Conservation (phyloP, 495 filamentous ascomycete species). For the Aspergillus nanangensis region DNA sequence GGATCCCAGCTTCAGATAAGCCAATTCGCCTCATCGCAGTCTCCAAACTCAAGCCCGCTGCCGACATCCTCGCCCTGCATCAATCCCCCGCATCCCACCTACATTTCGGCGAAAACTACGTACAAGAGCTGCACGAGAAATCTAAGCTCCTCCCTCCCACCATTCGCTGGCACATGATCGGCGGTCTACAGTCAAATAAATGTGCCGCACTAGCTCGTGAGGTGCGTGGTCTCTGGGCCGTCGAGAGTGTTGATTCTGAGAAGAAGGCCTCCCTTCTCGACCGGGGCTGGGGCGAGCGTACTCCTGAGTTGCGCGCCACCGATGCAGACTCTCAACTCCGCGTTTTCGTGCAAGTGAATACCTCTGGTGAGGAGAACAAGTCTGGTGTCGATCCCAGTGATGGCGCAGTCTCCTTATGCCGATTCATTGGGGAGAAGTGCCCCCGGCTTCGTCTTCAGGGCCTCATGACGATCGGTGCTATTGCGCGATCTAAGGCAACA, state of each 20-base stretch:
- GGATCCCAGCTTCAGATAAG: conserved; percentile 15
- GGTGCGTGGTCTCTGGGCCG: conserved; percentile 87
- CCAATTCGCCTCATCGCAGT: conserved; percentile 79
- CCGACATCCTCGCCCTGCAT: conserved; percentile 83
- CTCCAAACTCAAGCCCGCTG: conserved; percentile 87
- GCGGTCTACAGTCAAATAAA: conserved; percentile 85
- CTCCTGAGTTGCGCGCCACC: conserved; percentile 16
- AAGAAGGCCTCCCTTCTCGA: conserved; percentile 85
- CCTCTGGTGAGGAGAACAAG: conserved; percentile 82
- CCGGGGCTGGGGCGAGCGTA: conserved; percentile 61
- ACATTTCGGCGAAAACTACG: conserved; percentile 97
- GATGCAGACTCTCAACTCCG: conserved; percentile 41
- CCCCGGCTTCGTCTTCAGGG: conserved; percentile 70
- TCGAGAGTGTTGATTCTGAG: conserved; percentile 79
- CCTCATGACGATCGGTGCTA: conserved; percentile 95
- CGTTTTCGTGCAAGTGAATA: conserved; percentile 92
- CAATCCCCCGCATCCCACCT: conserved; percentile 52
- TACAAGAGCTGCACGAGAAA: conserved; percentile 87
- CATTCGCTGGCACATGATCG: conserved; percentile 95
- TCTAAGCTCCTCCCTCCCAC: conserved; percentile 70
- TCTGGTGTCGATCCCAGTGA: conserved; percentile 64
- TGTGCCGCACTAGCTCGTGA: conserved; percentile 78
- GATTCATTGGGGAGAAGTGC: conserved; percentile 63
- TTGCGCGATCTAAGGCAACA: conserved; percentile 70
- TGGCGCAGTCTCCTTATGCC: conserved; percentile 54